Conservation (phyloP, 2,329 filamentous ascomycete genomes). For the Sporothrix brunneoviolacea region DNA sequence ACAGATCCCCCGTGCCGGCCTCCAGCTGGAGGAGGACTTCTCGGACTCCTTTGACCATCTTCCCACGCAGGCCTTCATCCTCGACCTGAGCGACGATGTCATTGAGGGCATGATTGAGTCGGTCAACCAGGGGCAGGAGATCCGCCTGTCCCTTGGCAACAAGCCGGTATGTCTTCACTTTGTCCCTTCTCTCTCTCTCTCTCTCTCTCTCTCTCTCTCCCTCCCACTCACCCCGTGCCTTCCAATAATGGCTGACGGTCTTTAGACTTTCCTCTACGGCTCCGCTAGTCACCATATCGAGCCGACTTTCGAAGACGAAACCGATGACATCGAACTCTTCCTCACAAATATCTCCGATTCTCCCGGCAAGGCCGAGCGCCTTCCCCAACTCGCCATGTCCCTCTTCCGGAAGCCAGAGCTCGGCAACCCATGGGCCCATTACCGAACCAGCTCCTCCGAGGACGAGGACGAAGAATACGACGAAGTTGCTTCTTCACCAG, state of each 20-base stretch:
- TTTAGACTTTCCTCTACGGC: conserved; percentile 49
- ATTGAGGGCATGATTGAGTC: conserved; percentile 58
- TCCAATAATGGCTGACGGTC: conserved; percentile 5
- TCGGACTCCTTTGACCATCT: conserved; percentile 37
- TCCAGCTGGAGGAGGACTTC: conserved; percentile 50
- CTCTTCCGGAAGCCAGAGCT: conserved; percentile 39
- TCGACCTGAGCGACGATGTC: conserved; percentile 50
- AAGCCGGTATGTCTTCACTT: conserved; percentile 47
- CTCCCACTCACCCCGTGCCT: neutral
- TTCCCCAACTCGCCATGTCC: conserved; percentile 44
- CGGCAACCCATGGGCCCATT: conserved; percentile 18
- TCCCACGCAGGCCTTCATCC: conserved; percentile 50
- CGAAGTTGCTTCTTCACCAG: conserved; percentile 16
- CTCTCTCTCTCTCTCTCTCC: conserved; percentile 1
- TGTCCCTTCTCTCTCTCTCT: conserved; percentile 6
- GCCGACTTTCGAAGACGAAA: conserved; percentile 41
- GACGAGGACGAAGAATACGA: conserved; percentile 19
- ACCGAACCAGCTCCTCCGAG: conserved; percentile 16
- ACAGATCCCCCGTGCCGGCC: conserved; percentile 50
- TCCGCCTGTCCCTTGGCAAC: conserved; percentile 52
- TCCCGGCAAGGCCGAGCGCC: conserved; percentile 38
- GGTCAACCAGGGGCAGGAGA: conserved; percentile 48
- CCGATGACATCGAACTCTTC: conserved; percentile 35
- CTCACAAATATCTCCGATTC: conserved; percentile 45
- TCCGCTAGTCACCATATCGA: conserved; percentile 41